A percentile compares a stretch with the other conserved stretches of the same genome.
These are phyloP conservation scores for Ambrosia hybrid DNA, from an alignment of 140 eudicot species.

Conservation along the genomic window DNA sequence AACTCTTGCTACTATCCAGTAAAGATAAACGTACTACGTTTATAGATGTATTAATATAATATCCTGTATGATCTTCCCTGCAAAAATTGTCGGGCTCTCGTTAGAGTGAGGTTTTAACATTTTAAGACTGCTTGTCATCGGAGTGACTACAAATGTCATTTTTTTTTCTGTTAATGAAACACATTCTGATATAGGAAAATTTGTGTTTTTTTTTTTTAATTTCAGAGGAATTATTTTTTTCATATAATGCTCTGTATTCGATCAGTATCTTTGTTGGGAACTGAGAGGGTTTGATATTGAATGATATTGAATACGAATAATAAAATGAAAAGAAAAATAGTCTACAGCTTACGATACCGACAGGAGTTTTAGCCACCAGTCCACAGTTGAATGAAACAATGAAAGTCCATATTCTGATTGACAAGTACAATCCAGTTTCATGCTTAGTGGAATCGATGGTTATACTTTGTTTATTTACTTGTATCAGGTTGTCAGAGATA, in stretches of 20 bases:
- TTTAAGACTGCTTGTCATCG: too few species aligned
- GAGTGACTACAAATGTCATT: not conserved
- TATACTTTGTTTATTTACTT: not conserved
- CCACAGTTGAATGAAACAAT: not conserved
- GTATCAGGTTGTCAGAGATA: conserved; percentile 73
- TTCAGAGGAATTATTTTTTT: too few species aligned
- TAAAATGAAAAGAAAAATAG: too few species aligned
- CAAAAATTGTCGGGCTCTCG: not conserved
- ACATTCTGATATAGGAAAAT: not conserved
- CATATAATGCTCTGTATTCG: too few species aligned
- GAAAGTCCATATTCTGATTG: not conserved
- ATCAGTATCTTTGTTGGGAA: too few species aligned
- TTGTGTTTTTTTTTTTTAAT: too few species aligned
- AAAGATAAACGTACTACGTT: not conserved
- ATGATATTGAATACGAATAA: too few species aligned
- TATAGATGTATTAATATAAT: not conserved
- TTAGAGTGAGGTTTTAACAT: too few species aligned
- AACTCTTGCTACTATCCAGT: too few species aligned
- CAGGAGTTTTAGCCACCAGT: not conserved
- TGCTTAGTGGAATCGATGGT: not conserved
- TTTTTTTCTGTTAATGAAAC: not conserved
- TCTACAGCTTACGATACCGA: too few species aligned
- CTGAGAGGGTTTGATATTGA: too few species aligned
- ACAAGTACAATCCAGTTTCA: not conserved
- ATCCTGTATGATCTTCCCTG: not conserved